phyloP scores from a whole-genome alignment of 2,329 filamentous ascomycete genomes.

The Curvularia hawaiiensis region DNA sequence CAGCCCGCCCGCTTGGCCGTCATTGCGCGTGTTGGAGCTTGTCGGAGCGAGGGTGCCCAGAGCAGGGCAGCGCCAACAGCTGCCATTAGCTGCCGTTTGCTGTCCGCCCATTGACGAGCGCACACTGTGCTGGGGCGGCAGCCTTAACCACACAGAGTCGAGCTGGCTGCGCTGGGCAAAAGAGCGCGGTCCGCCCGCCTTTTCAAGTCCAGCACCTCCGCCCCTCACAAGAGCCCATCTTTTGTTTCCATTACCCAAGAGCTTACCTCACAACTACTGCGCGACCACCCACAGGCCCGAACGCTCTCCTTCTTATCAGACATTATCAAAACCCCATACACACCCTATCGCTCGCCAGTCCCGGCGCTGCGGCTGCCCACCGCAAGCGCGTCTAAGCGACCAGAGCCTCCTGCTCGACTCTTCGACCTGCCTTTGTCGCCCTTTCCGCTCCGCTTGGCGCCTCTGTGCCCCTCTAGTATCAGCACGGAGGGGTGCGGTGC shows the following conservation, averaged over 20 bases:
- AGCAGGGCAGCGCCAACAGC: slow-evolving; percentile 14
- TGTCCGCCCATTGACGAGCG: slow-evolving; percentile 4
- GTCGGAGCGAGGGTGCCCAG: slow-evolving; percentile 15
- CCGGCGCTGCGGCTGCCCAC: slow-evolving; percentile 43
- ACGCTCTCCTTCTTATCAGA: slow-evolving; percentile 48
- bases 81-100: slow-evolving; percentile 27
- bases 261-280: slow-evolving; percentile 54
- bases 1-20: slow-evolving; percentile 23
- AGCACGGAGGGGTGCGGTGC: slow-evolving; percentile 49
- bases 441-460: slow-evolving; percentile 43
- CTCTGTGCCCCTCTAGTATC: slow-evolving; percentile 45
- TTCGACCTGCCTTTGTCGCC: slow-evolving; percentile 36
- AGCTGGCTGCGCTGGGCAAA: slow-evolving; percentile 23
- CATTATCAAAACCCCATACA: slow-evolving; percentile 50
- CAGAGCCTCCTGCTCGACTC: slow-evolving; percentile 35
- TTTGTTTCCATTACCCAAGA: slow-evolving; percentile 55
- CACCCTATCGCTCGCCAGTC: slow-evolving; percentile 38
- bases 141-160: slow-evolving; percentile 24
- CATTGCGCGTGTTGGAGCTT: slow-evolving; percentile 15
- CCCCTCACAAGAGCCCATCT: slow-evolving; percentile 37
- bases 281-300: slow-evolving; percentile 44
- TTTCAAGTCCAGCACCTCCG: slow-evolving; percentile 44
- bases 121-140: slow-evolving; percentile 19
- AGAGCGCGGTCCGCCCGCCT: slow-evolving; percentile 37
- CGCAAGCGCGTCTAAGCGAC: slow-evolving; percentile 46